Base-by-base conservation (phyloP, 169 alveolate species). In the Plasmodium adleri region DNA sequence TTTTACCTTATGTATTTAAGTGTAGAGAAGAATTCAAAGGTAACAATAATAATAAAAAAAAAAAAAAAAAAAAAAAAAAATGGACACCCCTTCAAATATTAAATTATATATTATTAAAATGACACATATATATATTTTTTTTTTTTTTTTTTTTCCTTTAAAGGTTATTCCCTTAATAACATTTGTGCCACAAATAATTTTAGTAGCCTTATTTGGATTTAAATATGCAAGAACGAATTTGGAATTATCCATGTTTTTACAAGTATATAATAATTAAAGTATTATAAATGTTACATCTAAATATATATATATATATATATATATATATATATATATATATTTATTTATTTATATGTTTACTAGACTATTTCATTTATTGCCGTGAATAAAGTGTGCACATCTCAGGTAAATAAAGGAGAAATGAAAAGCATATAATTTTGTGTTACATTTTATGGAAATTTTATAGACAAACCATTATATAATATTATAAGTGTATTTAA, bases 381-480 rank as follows among this genome's bases (percentile, higher is more conserved):
- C 32, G 96, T 97, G 94, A 98, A 98, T 94, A 98, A 98, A 94
- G 99, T 98, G 3, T 94, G 97, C 66, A 98, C 99, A 9, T 98
- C 98, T 17, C 97, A 97, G 94, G 92, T 86, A 86, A 86, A 39
- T 22, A 56, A n/a, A 63, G 54, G 43, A 24, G 50, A 62, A 22
- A 70, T 17, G 24, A 32, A 49, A n/a, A 47, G 39, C 75, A 63
- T 58, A 32, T 32, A 32, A 32, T 32, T 32, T 32, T 32, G 7
- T 32, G 6, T 32, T 32, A 32, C 45, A 32, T 32, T 32, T 32
- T 32, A 32, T 32, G 45, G 45, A 32, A 32, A 32, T 4, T 32
- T 32, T 32, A 32, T 32, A 32, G 8, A 32, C 1, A 6, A 32
- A 0, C 45, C 45, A 32, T 32, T 39, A 39, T 39, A 39, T 39